These are phyloP conservation scores for Mycena belliarum DNA, from an alignment of 768 basidiomycete species.

Conservation along the genomic window DNA sequence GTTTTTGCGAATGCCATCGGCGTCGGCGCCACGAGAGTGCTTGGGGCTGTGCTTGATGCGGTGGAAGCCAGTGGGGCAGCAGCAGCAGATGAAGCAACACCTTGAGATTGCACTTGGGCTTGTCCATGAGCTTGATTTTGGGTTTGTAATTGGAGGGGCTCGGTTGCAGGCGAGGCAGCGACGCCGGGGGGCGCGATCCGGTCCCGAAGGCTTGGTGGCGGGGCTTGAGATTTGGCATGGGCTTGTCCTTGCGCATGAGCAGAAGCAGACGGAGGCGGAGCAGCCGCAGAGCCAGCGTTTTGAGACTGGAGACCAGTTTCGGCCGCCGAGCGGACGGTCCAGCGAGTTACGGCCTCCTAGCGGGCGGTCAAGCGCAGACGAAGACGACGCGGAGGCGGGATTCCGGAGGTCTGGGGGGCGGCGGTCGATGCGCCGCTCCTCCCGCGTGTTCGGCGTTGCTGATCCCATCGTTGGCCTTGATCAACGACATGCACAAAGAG, in stretches of 20 bases:
- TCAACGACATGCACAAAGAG: too few species aligned
- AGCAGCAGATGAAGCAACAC: neutral
- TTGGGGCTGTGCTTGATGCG: constrained; percentile 6
- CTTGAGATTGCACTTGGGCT: constrained; percentile 5
- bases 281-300: constrained; percentile 8
- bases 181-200: constrained; percentile 16
- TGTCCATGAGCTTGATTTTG: constrained; percentile 8
- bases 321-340: constrained; percentile 17
- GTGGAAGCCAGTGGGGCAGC: constrained; percentile 3
- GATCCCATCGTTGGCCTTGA: too few species aligned
- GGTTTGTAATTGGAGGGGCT: neutral
- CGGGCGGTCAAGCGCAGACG: neutral
- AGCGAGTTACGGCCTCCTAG: constrained; percentile 6
- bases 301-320: constrained; percentile 10
- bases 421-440: constrained; percentile 21
- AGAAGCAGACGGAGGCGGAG: neutral
- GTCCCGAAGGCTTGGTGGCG: constrained; percentile 18
- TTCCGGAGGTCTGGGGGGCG: constrained; percentile 20
- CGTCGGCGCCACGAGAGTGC: neutral
- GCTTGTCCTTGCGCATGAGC: constrained; percentile 10
- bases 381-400: neutral
- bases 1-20: constrained; percentile 5
- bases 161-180: neutral
- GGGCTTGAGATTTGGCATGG: constrained; percentile 12
- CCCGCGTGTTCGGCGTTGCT: too few species aligned